Conservation (phyloP, 2,329 filamentous ascomycete species). For the Apiospora pterosperma region DNA sequence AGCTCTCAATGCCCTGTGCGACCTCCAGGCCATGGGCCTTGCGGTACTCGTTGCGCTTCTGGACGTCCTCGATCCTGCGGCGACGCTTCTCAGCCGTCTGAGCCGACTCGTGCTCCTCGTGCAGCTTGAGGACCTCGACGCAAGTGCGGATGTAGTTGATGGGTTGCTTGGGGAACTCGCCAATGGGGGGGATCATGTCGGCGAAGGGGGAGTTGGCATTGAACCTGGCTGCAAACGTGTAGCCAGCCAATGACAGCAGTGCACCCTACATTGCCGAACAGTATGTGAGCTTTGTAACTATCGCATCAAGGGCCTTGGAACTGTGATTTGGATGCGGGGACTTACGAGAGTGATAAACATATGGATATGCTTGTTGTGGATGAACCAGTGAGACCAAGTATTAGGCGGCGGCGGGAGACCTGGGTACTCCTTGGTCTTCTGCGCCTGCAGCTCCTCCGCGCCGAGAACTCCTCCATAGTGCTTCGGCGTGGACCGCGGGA, state of each 20-base stretch:
- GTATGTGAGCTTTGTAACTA: background rate
- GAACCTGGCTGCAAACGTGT: conserved; percentile 78
- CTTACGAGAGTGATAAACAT: conserved; percentile 78
- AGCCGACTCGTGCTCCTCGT: conserved; percentile 67
- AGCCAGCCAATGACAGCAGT: conserved; percentile 64
- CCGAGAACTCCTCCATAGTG: conserved; percentile 74
- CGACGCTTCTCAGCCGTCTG: conserved; percentile 69
- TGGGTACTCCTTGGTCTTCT: conserved; percentile 73
- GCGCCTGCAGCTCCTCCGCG: conserved; percentile 61
- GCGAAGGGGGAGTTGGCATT: conserved; percentile 73
- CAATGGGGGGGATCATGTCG: conserved; percentile 71
- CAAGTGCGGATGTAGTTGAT: conserved; percentile 62
- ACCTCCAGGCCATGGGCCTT: conserved; percentile 77
- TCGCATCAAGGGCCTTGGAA: background rate
- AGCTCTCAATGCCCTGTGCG: conserved; percentile 19
- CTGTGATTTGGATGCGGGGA: conserved; percentile 7
- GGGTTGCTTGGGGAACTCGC: conserved; percentile 67
- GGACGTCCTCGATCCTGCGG: conserved; percentile 76
- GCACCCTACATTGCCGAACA: conserved; percentile 48
- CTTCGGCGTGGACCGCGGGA: conserved; percentile 52
- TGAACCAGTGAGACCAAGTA: conserved; percentile 79
- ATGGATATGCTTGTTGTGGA: conserved; percentile 75
- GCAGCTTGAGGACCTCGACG: conserved; percentile 71
- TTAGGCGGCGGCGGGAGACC: conserved; percentile 84
- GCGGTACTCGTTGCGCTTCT: conserved; percentile 81